Conservation (phyloP, 768 basidiomycete genomes). For the Suillus discolor region DNA sequence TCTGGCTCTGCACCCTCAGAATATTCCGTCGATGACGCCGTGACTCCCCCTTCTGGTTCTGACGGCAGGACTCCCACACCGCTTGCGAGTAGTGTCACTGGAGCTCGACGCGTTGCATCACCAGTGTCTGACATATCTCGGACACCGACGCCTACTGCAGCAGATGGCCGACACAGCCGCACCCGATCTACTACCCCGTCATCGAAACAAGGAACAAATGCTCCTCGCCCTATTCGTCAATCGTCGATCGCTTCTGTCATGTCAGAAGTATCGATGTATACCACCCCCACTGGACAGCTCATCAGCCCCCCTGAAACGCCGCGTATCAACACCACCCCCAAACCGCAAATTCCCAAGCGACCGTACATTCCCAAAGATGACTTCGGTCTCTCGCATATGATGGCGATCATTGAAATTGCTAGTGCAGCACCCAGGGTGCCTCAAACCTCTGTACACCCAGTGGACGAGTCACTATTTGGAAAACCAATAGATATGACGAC, state of each 20-base stretch:
- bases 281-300: constrained; percentile 41
- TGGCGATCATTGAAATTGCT: constrained; percentile 81
- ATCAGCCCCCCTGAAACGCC: constrained; percentile 28
- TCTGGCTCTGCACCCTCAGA: constrained; percentile 40
- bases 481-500: constrained; percentile 57
- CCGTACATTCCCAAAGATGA: constrained; percentile 71
- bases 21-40: constrained; percentile 55
- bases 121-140: constrained; percentile 28
- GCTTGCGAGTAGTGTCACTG: constrained; percentile 13
- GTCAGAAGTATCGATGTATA: constrained; percentile 56
- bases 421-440: constrained; percentile 42
- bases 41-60: constrained; percentile 11
- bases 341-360: constrained; percentile 42
- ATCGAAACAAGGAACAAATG: constrained; percentile 31
- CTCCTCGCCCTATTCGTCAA: constrained; percentile 46
- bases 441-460: constrained; percentile 52
- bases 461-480: constrained; percentile 77
- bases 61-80: constrained; percentile 36
- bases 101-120: constrained; percentile 23
- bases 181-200: constrained; percentile 28
- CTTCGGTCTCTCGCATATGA: constrained; percentile 85
- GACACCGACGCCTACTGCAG: constrained; percentile 28
- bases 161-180: constrained; percentile 15
- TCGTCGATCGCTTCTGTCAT: constrained; percentile 77
- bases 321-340: constrained; percentile 24